Percentiles rank a stretch among this genome's conserved stretches.
Conservation (phyloP, 1,284 basidiomycete genomes). For the Apiotrichum veenhuisii region DNA sequence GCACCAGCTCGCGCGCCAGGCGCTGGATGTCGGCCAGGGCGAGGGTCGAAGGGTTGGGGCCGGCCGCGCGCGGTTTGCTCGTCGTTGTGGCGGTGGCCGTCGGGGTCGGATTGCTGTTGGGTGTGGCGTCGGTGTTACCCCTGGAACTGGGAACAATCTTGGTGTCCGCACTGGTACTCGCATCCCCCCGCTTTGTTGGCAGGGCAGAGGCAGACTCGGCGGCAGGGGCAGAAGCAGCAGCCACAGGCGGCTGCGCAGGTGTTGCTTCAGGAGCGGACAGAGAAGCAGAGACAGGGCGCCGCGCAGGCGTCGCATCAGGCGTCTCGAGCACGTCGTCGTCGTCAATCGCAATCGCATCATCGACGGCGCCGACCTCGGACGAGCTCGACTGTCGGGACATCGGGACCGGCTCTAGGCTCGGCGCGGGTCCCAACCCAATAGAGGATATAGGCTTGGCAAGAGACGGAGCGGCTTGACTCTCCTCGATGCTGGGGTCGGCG, state of each 20-base stretch:
- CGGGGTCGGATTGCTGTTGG: too few species aligned
- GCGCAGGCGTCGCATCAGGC: slow-evolving; percentile 1
- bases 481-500: neutral
- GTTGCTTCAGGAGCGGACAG: neutral
- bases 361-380: slow-evolving; percentile 1
- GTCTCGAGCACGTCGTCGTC: slow-evolving; percentile 1
- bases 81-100: too few species aligned
- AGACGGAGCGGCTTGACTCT: neutral
- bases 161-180: too few species aligned
- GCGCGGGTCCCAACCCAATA: neutral
- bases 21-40: slow-evolving; percentile 41
- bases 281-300: neutral
- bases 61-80: too few species aligned
- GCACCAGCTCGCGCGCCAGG: slow-evolving; percentile 41
- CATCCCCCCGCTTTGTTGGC: too few species aligned
- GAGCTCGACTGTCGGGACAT: slow-evolving; percentile 1
- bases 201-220: neutral
- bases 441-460: too few species aligned
- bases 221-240: neutral
- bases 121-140: too few species aligned
- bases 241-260: neutral
- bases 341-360: slow-evolving; percentile 3
- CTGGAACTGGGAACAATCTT: too few species aligned
- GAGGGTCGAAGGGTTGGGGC: neutral
- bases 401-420: too few species aligned